Conservation (phyloP, 441 rosid species). For the Codiaeum variegatum region DNA sequence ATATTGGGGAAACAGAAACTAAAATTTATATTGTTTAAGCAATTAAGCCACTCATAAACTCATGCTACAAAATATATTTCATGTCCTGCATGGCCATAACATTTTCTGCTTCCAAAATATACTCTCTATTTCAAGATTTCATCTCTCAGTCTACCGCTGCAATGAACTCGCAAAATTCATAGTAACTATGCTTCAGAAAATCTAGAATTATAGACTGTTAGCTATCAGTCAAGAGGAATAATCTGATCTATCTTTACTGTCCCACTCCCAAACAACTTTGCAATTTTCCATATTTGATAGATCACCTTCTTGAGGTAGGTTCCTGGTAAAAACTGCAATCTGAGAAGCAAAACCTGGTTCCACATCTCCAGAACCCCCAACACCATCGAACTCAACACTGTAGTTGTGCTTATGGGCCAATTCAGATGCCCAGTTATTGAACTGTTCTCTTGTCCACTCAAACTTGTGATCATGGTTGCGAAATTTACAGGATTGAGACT, state of each 20-base stretch:
- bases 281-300: slow-evolving; percentile 23
- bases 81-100: background rate
- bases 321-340: slow-evolving; percentile 67
- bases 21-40: no score
- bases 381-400: slow-evolving; percentile 77
- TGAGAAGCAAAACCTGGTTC: slow-evolving; percentile 95
- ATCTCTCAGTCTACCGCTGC: background rate
- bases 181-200: background rate
- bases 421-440: slow-evolving; percentile 64
- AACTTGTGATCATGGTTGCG: slow-evolving; percentile 98
- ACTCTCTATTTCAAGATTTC: background rate
- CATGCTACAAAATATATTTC: background rate
- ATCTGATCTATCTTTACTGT: slow-evolving; percentile 15
- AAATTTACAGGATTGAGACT: slow-evolving; percentile 50
- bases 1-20: no score
- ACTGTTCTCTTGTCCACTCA: slow-evolving; percentile 95
- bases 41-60: no score
- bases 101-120: no score
- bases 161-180: background rate
- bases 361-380: slow-evolving; percentile 65
- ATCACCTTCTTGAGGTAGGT: slow-evolving; percentile 23
- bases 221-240: slow-evolving; percentile 8
- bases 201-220: background rate
- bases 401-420: slow-evolving; percentile 60
- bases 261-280: slow-evolving; percentile 75